Base-by-base conservation (phyloP, 2,329 filamentous ascomycete genomes). In the Diaporthe sp. region DNA sequence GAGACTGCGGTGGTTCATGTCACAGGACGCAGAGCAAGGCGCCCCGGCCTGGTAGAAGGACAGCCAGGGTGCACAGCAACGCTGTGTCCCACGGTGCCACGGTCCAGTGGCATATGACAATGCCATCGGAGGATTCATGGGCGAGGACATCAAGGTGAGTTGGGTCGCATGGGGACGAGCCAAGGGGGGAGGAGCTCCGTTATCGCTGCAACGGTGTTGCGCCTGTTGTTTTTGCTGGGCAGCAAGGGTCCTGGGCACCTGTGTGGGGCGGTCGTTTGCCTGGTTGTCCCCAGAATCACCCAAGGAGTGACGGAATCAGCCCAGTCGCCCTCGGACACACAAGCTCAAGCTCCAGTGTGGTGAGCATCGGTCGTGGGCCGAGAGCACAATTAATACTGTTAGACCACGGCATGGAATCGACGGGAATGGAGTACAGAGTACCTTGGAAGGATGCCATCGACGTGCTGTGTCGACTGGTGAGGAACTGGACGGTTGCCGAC, bases 131-230 rank as follows among this genome's bases (percentile, higher is more conserved):
- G 32, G 53, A 25, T 56, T 50, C 15, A 51, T 51, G 55, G 55
- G 56, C 55, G 55, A 51, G 32, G 63, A 66, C 44, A 37, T 66
- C 44, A 37, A 42, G 39, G n/a, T 42, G 37, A 61, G 25, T 55
- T 17, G n/a, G 73, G 59, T 59, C 30, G 53, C 53, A 61, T 61
- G 25, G 50, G 35, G 35, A 37, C 39, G 56, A 51, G 44, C 50
- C 32, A 58, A 51, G 58, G 44, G 37, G 42, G 37, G 59, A 55
- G 30, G 51, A 55, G 30, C 66, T 73, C 71, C 71, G 71, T 73
- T 73, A 73, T 73, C 71, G 71, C 71, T 61, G 70, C 50, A 37
- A 39, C 61, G 39, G 42, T 30, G 61, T 68, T 68, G 63, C 32
- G 32, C n/a, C 32, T 53, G 63, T 66, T 66, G 63, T n/a, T 50